These are phyloP conservation scores for Colletotrichum sp. DNA, from an alignment of 2,329 filamentous ascomycete genomes.

Conservation along the genomic window DNA sequence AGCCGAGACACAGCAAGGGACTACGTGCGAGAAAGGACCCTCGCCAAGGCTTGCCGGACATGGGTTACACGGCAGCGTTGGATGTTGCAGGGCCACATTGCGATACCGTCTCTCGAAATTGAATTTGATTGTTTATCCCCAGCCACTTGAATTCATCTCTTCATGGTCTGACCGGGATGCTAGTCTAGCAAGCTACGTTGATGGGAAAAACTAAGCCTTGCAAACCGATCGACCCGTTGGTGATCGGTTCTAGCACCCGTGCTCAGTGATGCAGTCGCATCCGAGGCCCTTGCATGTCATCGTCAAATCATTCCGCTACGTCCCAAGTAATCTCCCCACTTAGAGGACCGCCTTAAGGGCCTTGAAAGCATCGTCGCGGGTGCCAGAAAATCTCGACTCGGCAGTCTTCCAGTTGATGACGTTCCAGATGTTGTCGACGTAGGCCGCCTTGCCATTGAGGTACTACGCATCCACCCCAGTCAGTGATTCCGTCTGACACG, in stretches of 20 bases:
- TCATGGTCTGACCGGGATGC: neutral
- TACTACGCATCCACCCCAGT: conserved; percentile 58
- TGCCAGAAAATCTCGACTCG: conserved; percentile 64
- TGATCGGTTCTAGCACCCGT: neutral
- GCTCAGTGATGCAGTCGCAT: too few relatives aligned
- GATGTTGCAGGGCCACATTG: neutral
- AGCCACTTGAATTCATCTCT: neutral
- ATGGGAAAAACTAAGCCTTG: neutral
- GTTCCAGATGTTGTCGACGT: conserved; percentile 79
- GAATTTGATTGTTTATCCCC: neutral
- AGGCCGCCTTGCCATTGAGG: conserved; percentile 76
- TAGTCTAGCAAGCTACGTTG: neutral
- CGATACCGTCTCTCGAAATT: neutral
- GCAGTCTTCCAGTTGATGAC: conserved; percentile 80
- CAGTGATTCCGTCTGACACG: neutral
- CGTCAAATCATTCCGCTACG: neutral
- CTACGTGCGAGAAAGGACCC: neutral
- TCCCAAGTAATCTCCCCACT: neutral
- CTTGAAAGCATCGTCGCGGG: conserved; percentile 50
- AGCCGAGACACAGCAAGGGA: conserved; percentile 10
- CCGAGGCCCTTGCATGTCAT: neutral
- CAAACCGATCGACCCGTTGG: neutral
- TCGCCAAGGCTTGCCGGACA: neutral
- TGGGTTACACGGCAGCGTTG: neutral
- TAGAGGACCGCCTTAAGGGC: conserved; percentile 47